phyloP scores from a whole-genome alignment of 345 rosid species.

The Syzygium aromaticum region DNA sequence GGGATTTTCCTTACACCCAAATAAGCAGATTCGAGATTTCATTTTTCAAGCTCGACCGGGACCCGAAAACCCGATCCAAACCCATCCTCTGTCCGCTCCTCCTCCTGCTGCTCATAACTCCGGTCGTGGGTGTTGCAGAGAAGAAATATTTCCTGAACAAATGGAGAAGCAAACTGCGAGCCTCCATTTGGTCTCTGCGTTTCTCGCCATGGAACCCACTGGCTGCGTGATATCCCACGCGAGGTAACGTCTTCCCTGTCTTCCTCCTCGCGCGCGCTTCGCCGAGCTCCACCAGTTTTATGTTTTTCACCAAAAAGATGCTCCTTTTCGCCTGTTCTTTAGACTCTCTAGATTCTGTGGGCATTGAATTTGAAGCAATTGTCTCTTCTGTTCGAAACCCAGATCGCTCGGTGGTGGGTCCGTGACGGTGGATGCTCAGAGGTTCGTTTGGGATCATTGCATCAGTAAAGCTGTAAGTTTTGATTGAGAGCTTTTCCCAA shows the following conservation, averaged over 20 bases:
- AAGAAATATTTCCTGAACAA: background rate
- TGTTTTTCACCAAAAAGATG: too few relatives aligned
- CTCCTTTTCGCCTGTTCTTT: background rate
- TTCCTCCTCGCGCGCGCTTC: background rate
- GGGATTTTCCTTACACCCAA: background rate
- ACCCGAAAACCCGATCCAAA: background rate
- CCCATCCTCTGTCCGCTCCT: background rate
- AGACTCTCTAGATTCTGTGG: background rate
- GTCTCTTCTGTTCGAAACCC: background rate
- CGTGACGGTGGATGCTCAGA: conserved; percentile 49
- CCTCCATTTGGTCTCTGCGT: conserved; percentile 52
- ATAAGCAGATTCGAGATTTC: background rate
- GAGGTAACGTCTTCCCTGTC: conserved; percentile 21
- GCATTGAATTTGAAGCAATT: background rate
- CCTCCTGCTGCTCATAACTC: background rate
- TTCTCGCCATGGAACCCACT: conserved; percentile 67
- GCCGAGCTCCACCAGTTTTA: background rate
- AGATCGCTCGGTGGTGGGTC: conserved; percentile 59
- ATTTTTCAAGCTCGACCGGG: background rate
- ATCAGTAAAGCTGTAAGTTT: conserved; percentile 39
- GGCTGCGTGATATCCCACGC: conserved; percentile 42
- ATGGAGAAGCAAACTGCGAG: background rate
- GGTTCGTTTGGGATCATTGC: conserved; percentile 59
- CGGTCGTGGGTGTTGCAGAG: background rate
- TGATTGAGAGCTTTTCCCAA: background rate